These are phyloP conservation scores for Picochlorum sp. DNA, from an alignment of 139 green algal genomes.

Conservation along the genomic window DNA sequence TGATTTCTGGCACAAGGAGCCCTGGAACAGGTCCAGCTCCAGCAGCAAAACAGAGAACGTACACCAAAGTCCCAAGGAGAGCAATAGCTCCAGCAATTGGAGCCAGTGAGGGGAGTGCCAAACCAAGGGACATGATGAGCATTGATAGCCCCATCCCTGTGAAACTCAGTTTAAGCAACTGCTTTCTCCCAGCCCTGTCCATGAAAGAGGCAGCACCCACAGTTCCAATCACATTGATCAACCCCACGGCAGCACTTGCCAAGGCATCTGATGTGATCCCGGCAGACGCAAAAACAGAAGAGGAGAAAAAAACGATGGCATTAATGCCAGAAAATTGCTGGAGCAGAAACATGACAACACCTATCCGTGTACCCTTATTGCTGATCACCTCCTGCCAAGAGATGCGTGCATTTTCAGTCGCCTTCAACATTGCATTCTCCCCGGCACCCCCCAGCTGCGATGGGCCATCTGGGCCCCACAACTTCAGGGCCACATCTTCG, in stretches of 20 bases:
- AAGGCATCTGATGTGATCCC: slow-evolving; percentile 77
- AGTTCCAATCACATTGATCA: slow-evolving; percentile 82
- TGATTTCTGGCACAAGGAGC: slow-evolving; percentile 88
- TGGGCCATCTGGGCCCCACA: slow-evolving; percentile 50
- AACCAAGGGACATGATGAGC: slow-evolving; percentile 70
- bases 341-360: slow-evolving; percentile 74
- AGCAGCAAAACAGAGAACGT: slow-evolving; percentile 84
- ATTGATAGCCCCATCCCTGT: slow-evolving; percentile 62
- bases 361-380: slow-evolving; percentile 37
- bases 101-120: slow-evolving; percentile 54
- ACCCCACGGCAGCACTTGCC: slow-evolving; percentile 77
- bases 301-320: slow-evolving; percentile 90
- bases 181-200: slow-evolving; percentile 71
- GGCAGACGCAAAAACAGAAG: slow-evolving; percentile 81
- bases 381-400: slow-evolving; percentile 39
- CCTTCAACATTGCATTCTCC: background rate
- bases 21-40: slow-evolving; percentile 84
- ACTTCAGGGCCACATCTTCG: slow-evolving; percentile 34
- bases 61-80: slow-evolving; percentile 72
- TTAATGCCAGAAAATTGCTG: slow-evolving; percentile 97
- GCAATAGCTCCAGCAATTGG: slow-evolving; percentile 41
- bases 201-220: slow-evolving; percentile 70
- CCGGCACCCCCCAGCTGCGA: slow-evolving; percentile 25
- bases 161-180: slow-evolving; percentile 71
- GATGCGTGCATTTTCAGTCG: slow-evolving; percentile 7